A percentile compares a stretch with the other conserved stretches of the same genome.
Conservation (phyloP, 1,284 basidiomycete genomes). For the Ganoderma sp. region DNA sequence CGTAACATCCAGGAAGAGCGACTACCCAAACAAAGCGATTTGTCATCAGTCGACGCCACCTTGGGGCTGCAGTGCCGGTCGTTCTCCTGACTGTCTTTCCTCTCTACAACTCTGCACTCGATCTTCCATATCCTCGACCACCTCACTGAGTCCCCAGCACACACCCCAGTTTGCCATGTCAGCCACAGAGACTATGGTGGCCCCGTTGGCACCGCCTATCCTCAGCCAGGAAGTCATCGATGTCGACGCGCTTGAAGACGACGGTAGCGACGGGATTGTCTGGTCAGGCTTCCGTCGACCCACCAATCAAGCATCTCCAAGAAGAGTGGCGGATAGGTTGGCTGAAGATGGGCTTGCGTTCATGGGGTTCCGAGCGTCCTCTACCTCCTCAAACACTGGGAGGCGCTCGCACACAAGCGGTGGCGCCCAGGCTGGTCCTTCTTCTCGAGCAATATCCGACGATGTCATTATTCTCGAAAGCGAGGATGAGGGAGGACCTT, state of each 20-base stretch:
- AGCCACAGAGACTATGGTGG: constrained; percentile 8
- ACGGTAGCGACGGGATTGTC: constrained; percentile 33
- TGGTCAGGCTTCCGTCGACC: constrained; percentile 29
- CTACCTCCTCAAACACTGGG: neutral
- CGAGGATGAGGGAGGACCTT: constrained; percentile 47
- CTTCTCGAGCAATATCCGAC: constrained; percentile 22
- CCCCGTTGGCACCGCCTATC: constrained; percentile 1
- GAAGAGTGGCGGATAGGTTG: neutral
- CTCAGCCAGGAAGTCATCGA: constrained; percentile 10
- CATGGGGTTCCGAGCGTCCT: constrained; percentile 20
- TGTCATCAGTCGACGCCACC: neutral
- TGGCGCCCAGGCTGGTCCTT: constrained; percentile 27
- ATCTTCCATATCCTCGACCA: neutral
- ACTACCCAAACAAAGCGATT: constrained; percentile 3
- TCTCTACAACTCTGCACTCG: constrained; percentile 2
- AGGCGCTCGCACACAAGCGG: constrained; percentile 20
- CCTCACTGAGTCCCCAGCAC: neutral
- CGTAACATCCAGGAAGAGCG: neutral
- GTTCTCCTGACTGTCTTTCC: neutral
- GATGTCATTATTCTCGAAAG: constrained; percentile 47
- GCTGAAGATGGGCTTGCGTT: constrained; percentile 20
- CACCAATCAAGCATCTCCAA: constrained; percentile 9
- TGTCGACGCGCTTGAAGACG: constrained; percentile 40
- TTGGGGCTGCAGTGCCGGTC: neutral
- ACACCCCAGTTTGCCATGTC: constrained; percentile 10